Conservation (phyloP, 805 yeast species). For the Starmerella bacillaris region DNA sequence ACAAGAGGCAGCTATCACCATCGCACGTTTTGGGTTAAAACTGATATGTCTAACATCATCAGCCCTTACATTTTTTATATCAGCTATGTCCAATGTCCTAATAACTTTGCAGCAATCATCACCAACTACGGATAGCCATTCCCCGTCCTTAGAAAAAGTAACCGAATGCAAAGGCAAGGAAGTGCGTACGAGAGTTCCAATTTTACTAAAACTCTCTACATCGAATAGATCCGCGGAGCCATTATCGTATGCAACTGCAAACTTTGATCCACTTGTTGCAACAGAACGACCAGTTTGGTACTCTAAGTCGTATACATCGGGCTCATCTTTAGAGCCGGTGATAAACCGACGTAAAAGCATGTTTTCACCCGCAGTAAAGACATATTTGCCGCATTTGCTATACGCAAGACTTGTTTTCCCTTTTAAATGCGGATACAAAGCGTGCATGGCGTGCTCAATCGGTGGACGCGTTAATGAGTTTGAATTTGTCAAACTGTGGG, state of each 20-base stretch:
- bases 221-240: constrained; percentile 24
- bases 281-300: constrained; percentile 16
- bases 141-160: constrained; percentile 22
- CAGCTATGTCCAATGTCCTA: constrained; percentile 21
- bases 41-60: constrained; percentile 31
- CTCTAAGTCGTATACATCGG: constrained; percentile 21
- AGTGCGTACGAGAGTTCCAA: constrained; percentile 17
- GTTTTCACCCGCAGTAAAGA: constrained; percentile 24
- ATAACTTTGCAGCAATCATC: constrained; percentile 22
- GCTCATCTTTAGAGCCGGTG: constrained; percentile 17
- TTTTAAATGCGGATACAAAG: constrained; percentile 23
- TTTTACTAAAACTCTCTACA: constrained; percentile 12
- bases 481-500: no score
- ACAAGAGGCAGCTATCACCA: constrained; percentile 19
- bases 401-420: constrained; percentile 23
- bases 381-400: constrained; percentile 20
- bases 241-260: constrained; percentile 30
- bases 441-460: no score
- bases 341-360: constrained; percentile 21
- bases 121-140: constrained; percentile 23
- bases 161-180: constrained; percentile 23
- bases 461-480: no score
- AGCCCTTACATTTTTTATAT: constrained; percentile 28
- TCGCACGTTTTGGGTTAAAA: constrained; percentile 20
- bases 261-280: constrained; percentile 14